Conservation (phyloP, 495 filamentous ascomycete species). For the Talaromyces proteolyticus region DNA sequence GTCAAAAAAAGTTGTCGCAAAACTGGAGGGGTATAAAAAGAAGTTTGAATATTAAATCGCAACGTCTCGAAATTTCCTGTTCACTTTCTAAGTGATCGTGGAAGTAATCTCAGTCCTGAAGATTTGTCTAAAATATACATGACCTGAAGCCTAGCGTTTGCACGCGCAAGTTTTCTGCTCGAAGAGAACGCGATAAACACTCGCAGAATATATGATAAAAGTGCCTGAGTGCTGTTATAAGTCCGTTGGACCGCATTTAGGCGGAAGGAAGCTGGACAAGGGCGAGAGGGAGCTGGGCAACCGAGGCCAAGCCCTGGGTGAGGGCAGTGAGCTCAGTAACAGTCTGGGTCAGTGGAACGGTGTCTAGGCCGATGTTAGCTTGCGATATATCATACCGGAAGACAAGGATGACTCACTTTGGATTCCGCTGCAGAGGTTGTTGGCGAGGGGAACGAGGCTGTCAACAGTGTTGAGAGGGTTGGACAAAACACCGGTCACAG, state of each 20-base stretch:
- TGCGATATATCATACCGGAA: neutral
- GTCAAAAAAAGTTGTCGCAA: no score
- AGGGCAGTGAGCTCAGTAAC: slow-evolving; percentile 1
- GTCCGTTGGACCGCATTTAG: neutral
- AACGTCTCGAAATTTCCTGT: no score
- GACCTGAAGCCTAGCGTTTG: no score
- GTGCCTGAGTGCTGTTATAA: neutral
- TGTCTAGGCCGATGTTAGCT: neutral
- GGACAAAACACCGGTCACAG: neutral
- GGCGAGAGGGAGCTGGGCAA: neutral
- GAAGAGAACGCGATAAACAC: no score
- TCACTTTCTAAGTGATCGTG: no score
- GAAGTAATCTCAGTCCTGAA: no score
- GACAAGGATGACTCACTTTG: neutral
- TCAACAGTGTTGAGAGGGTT: slow-evolving; percentile 2
- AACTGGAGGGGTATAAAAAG: no score
- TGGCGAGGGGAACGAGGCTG: neutral
- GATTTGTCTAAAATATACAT: no score
- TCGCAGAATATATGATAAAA: neutral
- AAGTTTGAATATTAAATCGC: no score
- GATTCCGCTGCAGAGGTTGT: slow-evolving; percentile 3
- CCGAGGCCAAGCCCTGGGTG: neutral
- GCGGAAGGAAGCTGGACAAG: slow-evolving; percentile 2
- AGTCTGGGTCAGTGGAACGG: slow-evolving; percentile 1
- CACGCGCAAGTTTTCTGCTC: no score